These are phyloP conservation scores for Chamaenerion angustifolium DNA, from an alignment of 345 rosid genomes.

Conservation along the genomic window DNA sequence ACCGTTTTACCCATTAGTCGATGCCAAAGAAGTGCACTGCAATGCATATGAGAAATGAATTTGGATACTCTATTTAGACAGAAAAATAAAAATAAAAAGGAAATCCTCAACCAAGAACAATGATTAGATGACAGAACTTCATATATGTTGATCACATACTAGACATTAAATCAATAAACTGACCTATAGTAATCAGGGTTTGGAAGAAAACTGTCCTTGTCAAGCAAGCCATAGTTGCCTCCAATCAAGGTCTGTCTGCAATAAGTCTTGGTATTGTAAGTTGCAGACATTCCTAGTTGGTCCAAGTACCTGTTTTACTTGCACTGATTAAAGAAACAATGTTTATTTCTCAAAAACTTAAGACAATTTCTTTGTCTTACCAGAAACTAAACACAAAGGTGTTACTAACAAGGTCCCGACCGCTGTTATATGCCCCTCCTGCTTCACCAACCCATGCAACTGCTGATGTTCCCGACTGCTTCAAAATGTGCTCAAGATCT, in stretches of 20 bases:
- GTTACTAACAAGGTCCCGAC: slow-evolving; percentile 33
- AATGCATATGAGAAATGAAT: background rate
- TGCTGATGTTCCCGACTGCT: slow-evolving; percentile 20
- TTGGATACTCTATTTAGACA: background rate
- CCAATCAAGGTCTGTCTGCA: slow-evolving; percentile 45
- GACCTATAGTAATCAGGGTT: slow-evolving; percentile 40
- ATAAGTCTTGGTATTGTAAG: slow-evolving; percentile 31
- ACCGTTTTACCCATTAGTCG: slow-evolving; percentile 33
- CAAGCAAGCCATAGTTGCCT: slow-evolving; percentile 44
- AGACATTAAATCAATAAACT: background rate
- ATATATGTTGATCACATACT: background rate
- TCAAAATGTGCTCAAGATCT: slow-evolving; percentile 21
- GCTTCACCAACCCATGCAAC: slow-evolving; percentile 61
- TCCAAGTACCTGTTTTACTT: slow-evolving; percentile 29
- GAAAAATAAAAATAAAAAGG: too few relatives aligned
- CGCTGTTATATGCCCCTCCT: slow-evolving; percentile 45
- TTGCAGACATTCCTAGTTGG: slow-evolving; percentile 46
- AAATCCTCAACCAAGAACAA: background rate
- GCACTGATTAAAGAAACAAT: too few relatives aligned
- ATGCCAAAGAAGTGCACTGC: slow-evolving; percentile 38
- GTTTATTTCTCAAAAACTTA: background rate
- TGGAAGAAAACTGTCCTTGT: slow-evolving; percentile 30
- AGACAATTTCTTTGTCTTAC: slow-evolving; percentile 8
- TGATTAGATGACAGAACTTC: background rate
- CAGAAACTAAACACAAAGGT: slow-evolving; percentile 47